Conservation (phyloP, 306 rosid species). For the Cyclanthera cordifolia region DNA sequence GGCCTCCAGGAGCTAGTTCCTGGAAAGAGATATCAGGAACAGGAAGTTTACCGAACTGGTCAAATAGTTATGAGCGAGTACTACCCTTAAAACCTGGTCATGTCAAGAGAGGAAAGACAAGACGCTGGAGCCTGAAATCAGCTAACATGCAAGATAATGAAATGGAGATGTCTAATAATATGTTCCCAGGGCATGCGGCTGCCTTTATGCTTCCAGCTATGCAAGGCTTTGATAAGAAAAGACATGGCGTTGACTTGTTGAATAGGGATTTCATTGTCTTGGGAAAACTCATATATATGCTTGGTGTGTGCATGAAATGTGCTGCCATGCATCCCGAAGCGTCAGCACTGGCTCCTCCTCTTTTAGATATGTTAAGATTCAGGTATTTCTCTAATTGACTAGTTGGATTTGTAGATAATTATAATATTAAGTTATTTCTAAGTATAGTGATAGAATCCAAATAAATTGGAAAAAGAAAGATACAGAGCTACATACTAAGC, state of each 20-base stretch:
- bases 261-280: conserved; percentile 79
- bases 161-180: conserved; percentile 64
- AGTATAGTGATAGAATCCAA: neutral
- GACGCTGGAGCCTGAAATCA: conserved; percentile 60
- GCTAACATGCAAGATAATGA: conserved; percentile 29
- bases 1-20: conserved; percentile 64
- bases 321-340: conserved; percentile 96
- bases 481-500: neutral
- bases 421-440: neutral
- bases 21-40: conserved; percentile 71
- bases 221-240: conserved; percentile 84
- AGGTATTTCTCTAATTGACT: conserved; percentile 37
- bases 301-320: conserved; percentile 88
- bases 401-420: neutral
- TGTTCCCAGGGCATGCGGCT: conserved; percentile 87
- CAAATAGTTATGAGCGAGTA: conserved; percentile 74
- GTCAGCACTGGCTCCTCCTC: conserved; percentile 56
- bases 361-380: conserved; percentile 71
- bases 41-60: conserved; percentile 67
- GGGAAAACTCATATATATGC: conserved; percentile 82
- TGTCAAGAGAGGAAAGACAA: conserved; percentile 67
- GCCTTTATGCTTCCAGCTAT: conserved; percentile 97
- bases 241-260: conserved; percentile 89
- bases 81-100: conserved; percentile 54
- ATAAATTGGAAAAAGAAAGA: neutral